Conservation (phyloP, 257 asterid genomes). For the Solanum gracilifrons region DNA sequence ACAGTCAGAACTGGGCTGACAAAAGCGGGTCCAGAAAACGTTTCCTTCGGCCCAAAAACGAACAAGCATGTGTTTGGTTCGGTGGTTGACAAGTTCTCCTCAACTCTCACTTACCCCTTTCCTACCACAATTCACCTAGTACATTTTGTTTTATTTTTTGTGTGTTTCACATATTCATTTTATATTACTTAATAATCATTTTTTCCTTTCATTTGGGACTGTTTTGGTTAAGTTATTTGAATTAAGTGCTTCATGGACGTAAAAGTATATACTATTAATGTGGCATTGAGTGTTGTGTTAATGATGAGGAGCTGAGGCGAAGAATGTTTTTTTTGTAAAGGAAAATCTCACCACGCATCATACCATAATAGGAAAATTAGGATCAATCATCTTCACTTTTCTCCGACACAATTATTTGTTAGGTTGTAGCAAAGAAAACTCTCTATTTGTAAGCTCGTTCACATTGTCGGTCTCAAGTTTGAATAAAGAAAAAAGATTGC, state of each 20-base stretch:
- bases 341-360: background rate
- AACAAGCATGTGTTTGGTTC: background rate
- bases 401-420: background rate
- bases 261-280: background rate
- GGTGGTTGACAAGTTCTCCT: background rate
- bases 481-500: accelerated
- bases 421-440: background rate
- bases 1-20: background rate
- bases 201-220: background rate
- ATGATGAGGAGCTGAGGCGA: background rate
- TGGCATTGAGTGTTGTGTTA: background rate
- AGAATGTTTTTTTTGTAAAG: background rate
- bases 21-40: background rate
- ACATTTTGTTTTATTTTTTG: background rate
- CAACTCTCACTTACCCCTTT: background rate
- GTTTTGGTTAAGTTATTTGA: background rate
- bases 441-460: accelerated
- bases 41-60: background rate
- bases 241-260: background rate
- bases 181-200: background rate
- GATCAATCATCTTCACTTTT: background rate
- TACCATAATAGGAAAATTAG: background rate
- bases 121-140: background rate
- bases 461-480: background rate
- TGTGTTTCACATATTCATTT: background rate